Evolutionary conservation across 2,329 filamentous ascomycete genomes (phyloP), one percentile per base, ranked within the genome.

Genomic region (Chaetomium globosum): DNA sequence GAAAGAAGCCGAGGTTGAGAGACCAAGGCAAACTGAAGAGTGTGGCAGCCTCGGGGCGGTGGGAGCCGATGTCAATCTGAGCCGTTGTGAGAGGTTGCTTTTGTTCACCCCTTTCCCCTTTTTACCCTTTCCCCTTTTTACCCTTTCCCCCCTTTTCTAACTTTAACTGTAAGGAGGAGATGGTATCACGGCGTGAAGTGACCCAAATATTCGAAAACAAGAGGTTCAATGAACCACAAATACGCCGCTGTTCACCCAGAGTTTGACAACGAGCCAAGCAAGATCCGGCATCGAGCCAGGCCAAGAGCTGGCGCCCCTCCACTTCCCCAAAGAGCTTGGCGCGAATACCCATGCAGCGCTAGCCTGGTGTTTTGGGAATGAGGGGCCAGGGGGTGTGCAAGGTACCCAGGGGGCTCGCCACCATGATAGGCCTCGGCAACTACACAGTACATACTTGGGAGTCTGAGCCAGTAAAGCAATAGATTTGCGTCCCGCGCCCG

Each of bases 31-130:
- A 26, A 30, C 12, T 26, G 30, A 48, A 33, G 51, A 23, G 51
- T 39, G 57, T 39, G 39, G 30, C 33, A 51, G 62, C 57, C 62
- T 64, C 62, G 62, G 57, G 62, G 43, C 48, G 57, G 39, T 55
- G 49, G 28, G 51, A 33, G 13, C 31, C 31, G 30, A 26, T 8
- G 31, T 54, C 33, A n/a, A 26, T 12, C 19, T 59, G 61, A 26
- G 31, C 19, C 30, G 46, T 54, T 54, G 52, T 28, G 12, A 4
- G n/a, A 39, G 28, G 30, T 56, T 56, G 23, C 26, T 39, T 21
- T 21, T 30, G 10, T 26, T 53, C 30, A 31, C 49, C 30, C 30
- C 23, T 19, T 39, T 30, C 23, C 7, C 6, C 48, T 26, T 31
- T 61, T 43, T 19, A 43, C 21, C 21, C 49, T n/a, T 7, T 19